Percentiles rank a stretch among this genome's conserved stretches.
Conservation (phyloP, 306 rosid genomes). For the Gastrolobium bilobum region DNA sequence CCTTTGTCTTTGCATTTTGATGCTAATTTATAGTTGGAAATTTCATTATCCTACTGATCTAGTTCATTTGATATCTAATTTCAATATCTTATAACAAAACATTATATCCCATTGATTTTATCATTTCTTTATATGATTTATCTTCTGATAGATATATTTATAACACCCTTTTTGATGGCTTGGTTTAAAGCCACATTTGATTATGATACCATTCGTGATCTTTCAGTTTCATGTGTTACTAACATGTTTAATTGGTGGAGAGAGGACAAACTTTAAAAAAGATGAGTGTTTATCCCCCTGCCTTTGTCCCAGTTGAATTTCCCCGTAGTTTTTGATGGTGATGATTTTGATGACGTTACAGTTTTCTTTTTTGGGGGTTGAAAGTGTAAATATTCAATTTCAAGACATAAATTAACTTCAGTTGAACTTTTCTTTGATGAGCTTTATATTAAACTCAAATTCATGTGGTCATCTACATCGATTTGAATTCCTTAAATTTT, state of each 20-base stretch:
- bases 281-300: neutral
- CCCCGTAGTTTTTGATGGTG: neutral
- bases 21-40: neutral
- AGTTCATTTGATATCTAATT: neutral
- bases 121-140: neutral
- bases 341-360: slow-evolving; percentile 13
- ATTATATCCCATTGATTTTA: slow-evolving; percentile 10
- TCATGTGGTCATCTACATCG: neutral
- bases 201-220: neutral
- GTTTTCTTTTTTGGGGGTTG: neutral
- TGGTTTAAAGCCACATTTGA: neutral
- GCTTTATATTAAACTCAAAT: neutral
- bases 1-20: neutral
- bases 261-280: neutral
- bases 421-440: slow-evolving; percentile 3
- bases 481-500: slow-evolving; percentile 3
- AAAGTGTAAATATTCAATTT: slow-evolving; percentile 8
- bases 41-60: neutral
- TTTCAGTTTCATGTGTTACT: neutral
- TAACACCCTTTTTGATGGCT: neutral
- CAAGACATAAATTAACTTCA: neutral
- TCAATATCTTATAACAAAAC: neutral
- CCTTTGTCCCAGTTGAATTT: neutral
- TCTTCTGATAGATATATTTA: neutral
- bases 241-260: slow-evolving; percentile 7